Conservation (phyloP, 345 rosid genomes). For the Pugionium cornutum region DNA sequence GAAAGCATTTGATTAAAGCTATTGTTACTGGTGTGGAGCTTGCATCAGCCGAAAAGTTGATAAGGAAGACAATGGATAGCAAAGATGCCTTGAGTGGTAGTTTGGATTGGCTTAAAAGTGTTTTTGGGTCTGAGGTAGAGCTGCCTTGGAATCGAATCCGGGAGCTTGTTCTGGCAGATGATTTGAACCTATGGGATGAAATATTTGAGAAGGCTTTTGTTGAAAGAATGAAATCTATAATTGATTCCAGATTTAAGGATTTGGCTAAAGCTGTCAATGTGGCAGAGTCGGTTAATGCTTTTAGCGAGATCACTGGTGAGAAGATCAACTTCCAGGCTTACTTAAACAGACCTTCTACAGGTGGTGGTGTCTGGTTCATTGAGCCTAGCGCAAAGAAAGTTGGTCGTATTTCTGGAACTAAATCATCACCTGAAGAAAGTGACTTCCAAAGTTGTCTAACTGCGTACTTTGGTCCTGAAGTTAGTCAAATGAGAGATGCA, state of each 20-base stretch:
- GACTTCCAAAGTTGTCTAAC: constrained; percentile 74
- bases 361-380: constrained; percentile 96
- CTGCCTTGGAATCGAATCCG: constrained; percentile 93
- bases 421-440: constrained; percentile 57
- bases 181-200: constrained; percentile 95
- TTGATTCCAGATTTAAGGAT: constrained; percentile 65
- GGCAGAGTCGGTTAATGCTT: constrained; percentile 50
- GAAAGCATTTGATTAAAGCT: constrained; percentile 63
- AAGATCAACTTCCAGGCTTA: constrained; percentile 68
- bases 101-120: constrained; percentile 92
- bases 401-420: constrained; percentile 48
- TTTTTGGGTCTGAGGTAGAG: constrained; percentile 94
- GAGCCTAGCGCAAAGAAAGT: constrained; percentile 70
- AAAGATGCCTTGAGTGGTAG: constrained; percentile 85
- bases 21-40: constrained; percentile 73
- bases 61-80: constrained; percentile 78
- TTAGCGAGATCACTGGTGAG: constrained; percentile 52
- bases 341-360: constrained; percentile 78
- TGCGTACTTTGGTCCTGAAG: constrained; percentile 90
- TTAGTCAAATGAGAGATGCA: constrained; percentile 80
- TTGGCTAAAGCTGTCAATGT: constrained; percentile 59
- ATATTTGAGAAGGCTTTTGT: constrained; percentile 94
- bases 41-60: constrained; percentile 73
- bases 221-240: constrained; percentile 77
- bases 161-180: constrained; percentile 86